phyloP scores from a whole-genome alignment of 1,139 yeast species.

The Chernovozyma aurita region DNA sequence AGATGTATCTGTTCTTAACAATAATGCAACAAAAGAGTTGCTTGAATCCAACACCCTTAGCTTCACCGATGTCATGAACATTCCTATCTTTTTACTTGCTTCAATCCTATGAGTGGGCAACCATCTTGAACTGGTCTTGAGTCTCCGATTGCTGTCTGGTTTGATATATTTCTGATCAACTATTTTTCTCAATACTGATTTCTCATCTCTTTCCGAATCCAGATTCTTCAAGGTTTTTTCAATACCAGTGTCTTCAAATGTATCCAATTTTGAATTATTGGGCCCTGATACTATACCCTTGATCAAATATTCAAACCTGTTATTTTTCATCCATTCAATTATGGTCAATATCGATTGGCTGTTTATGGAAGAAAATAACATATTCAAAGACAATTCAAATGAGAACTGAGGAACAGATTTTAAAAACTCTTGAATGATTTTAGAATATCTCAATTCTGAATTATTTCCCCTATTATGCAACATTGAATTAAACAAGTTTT shows the following conservation, averaged over 20 bases:
- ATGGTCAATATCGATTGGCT: background rate
- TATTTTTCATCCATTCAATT: slow-evolving; percentile 18
- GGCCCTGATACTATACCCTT: background rate
- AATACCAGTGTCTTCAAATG: background rate
- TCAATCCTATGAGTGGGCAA: slow-evolving; percentile 17
- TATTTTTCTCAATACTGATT: background rate
- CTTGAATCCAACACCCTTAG: slow-evolving; percentile 6
- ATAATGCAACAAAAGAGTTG: slow-evolving; percentile 8
- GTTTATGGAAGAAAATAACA: too few species aligned
- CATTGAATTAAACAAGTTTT: too few species aligned
- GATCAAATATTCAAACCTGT: slow-evolving; percentile 17
- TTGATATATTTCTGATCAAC: background rate
- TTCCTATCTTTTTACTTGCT: slow-evolving; percentile 14
- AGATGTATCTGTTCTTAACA: slow-evolving; percentile 17
- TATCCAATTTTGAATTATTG: background rate
- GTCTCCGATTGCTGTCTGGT: background rate
- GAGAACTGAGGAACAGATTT: slow-evolving; percentile 1
- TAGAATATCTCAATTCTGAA: slow-evolving; percentile 2
- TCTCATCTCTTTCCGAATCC: background rate
- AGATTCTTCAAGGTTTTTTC: slow-evolving; percentile 3
- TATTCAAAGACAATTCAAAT: too few species aligned
- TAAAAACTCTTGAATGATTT: slow-evolving; percentile 3
- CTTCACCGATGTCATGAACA: slow-evolving; percentile 17
- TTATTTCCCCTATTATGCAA: slow-evolving; percentile 5
- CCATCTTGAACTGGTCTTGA: slow-evolving; percentile 2